Base-by-base conservation (phyloP, 2,329 filamentous ascomycete species). In the Penicillium hesseltinei region DNA sequence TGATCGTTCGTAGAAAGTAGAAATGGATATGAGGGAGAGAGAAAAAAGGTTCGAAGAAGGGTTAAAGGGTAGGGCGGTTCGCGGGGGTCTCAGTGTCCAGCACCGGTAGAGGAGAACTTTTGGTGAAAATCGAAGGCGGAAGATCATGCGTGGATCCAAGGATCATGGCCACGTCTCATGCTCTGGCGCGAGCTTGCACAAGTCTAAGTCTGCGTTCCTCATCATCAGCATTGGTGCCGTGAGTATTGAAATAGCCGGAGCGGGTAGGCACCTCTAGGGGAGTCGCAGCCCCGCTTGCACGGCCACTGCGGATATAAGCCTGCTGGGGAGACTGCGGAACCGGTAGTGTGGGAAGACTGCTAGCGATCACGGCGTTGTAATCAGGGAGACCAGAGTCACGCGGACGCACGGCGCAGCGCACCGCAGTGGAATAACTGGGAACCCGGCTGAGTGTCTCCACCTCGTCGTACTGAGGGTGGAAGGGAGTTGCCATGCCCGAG, bases 371-470 rank as follows among this genome's bases (percentile, higher is more conserved):
- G 2, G 87, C 82, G 55, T 82, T 76, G 68, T 92, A 92, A 68
- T 89, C 85, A 0, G 89, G 89, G 6, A 90, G 80, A 13, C 73
- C 73, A 5, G 77, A 72, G 33, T 79, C 79, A 23, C 80, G 79
- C 7, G 80, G 79, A 35, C 83, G 80, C 17, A 85, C 82, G 5
- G 86, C 84, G 0, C 86, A 84, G 61, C 84, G 84, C 27, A 91
- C 84, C 0, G 89, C 89, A 1, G 89, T 92, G 17, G 83, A 82
- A 71, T 92, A 92, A 56, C 89, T 92, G 1, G 89, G 89, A 2
- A 92, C 89, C 62, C 88, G 88, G 70, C 81, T 88, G 42, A 92
- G 76, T 62, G 86, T 83, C 47, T 83, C 82, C 63, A 90, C 75
- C 61, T 89, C 85, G 19, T 80, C 76, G 47, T 80, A 79, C 58